Evolutionary conservation across 495 filamentous ascomycete species (phyloP), one percentile per base, ranked within the genome.

Genomic region (Tuber aestivum): DNA sequence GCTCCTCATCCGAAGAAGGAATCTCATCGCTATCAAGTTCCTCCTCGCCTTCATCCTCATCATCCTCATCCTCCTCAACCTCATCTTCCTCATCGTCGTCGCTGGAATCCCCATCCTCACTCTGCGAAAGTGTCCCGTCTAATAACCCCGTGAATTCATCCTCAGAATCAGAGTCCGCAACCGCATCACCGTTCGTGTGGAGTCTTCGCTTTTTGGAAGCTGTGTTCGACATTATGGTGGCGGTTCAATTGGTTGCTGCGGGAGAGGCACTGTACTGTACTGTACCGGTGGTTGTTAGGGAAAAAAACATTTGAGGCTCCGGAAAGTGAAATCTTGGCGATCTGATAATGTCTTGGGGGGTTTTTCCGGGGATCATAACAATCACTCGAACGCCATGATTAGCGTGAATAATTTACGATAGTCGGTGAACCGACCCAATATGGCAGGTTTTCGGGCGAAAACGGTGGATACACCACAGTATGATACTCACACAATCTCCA

Each of bases 61-160:
- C 50, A 5, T 74, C 76, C 18, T 77, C 77, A 7, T 78, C 68
- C n/a, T 85, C 84, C n/a, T 84, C 85, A 3, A 82, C 84, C 10
- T 82, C 83, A 23, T 81, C 79, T 0, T 75, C 78, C n/a, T 80
- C 72, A n/a, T 40, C 77, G 10, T 77, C 79, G 27, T 70, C 81
- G 45, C 79, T 79, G n/a, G 79, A 77, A 41, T 87, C 88, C 72
- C 89, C 87, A 27, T 87, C 86, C 74, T 87, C 87, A 75, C 85
- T 87, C 75, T 87, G 84, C 48, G 90, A 91, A 69, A 92, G 85
- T 71, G 89, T 86, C 41, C 90, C 91, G 74, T 92, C 88, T 14
- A 93, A 83, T 42, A 91, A 85, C 1, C 87, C 85, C 72, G 86
- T 87, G 80, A 94, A 87, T 74, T 93, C 92, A 71, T 91, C 89